Evolutionary conservation across 345 rosid genomes (phyloP).

Genomic region (Kandelia obovata): DNA sequence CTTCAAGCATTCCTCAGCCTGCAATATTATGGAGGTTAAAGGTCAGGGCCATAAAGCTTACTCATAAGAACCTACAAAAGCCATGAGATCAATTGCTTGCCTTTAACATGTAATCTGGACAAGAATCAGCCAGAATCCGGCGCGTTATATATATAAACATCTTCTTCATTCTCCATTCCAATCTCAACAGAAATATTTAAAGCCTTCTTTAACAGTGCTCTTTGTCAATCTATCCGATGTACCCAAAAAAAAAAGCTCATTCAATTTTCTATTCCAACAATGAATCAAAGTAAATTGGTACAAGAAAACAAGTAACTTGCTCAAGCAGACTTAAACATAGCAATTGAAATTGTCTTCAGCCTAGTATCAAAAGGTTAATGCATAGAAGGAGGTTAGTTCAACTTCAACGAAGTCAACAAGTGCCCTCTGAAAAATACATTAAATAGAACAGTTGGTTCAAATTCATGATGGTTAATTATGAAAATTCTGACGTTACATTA

Average conservation of each 20-base stretch:
- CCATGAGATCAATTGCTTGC: conserved; percentile 21
- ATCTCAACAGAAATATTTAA: conserved; percentile 77
- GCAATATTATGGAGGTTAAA: conserved; percentile 17
- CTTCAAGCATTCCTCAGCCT: conserved; percentile 47
- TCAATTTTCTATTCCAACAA: background rate
- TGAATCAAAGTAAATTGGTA: background rate
- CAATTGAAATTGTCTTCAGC: background rate
- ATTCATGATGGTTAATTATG: conserved; percentile 61
- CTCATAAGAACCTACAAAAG: background rate
- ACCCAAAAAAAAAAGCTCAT: background rate
- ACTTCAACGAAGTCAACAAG: conserved; percentile 69
- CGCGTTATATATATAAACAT: conserved; percentile 77
- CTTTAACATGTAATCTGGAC: conserved; percentile 82
- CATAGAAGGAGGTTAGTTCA: conserved; percentile 62
- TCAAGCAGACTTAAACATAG: conserved; percentile 14
- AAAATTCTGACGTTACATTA: too few species aligned
- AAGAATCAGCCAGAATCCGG: conserved; percentile 77
- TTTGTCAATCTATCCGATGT: conserved; percentile 66
- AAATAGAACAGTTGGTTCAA: conserved; percentile 75
- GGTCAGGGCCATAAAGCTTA: background rate
- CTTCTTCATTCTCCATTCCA: conserved; percentile 74
- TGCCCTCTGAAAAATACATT: conserved; percentile 63
- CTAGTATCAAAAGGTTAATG: background rate
- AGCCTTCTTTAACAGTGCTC: conserved; percentile 70
- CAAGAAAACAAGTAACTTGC: conserved; percentile 20